A percentile compares a stretch with the other conserved stretches of the same genome.
Evolutionary conservation across 192 early-diverging fungal genomes (phyloP).

Genomic region (Obelidium mucronatum): DNA sequence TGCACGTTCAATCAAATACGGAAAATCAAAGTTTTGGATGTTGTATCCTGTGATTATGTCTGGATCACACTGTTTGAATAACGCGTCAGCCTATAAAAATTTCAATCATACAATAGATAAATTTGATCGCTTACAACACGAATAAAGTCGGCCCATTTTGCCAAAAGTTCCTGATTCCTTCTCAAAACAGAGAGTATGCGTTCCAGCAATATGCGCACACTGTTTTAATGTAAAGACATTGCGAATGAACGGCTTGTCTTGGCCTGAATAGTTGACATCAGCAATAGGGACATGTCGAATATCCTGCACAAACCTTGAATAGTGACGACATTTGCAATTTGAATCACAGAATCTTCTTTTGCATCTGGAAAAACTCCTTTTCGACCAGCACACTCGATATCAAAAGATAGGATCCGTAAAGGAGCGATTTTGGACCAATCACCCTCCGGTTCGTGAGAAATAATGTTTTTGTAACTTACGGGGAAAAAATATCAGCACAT

Average conservation of each 20-base stretch:
- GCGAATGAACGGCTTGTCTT: conserved; percentile 86
- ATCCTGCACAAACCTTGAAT: conserved; percentile 68
- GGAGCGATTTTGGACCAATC: conserved; percentile 96
- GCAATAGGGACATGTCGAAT: neutral
- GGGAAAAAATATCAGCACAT: conserved; percentile 17
- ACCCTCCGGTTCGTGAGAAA: conserved; percentile 85
- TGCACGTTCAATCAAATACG: conserved; percentile 93
- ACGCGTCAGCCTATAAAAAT: conserved; percentile 9
- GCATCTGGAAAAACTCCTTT: conserved; percentile 96
- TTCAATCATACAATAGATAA: neutral
- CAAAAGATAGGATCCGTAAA: conserved; percentile 92
- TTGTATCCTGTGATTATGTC: conserved; percentile 97
- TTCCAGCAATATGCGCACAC: conserved; percentile 92
- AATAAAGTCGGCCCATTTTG: conserved; percentile 88
- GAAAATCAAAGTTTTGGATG: conserved; percentile 96
- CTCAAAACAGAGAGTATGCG: conserved; percentile 82
- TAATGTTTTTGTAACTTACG: conserved; percentile 76
- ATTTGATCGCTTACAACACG: conserved; percentile 45
- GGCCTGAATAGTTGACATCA: conserved; percentile 55
- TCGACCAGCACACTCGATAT: conserved; percentile 98
- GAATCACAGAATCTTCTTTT: conserved; percentile 91
- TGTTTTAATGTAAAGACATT: conserved; percentile 94
- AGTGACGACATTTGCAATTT: conserved; percentile 95
- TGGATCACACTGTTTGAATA: conserved; percentile 71
- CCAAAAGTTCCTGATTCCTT: conserved; percentile 80